Conservation (phyloP, 352 stramenopile genomes). For the Phytophthora sansomeana region DNA sequence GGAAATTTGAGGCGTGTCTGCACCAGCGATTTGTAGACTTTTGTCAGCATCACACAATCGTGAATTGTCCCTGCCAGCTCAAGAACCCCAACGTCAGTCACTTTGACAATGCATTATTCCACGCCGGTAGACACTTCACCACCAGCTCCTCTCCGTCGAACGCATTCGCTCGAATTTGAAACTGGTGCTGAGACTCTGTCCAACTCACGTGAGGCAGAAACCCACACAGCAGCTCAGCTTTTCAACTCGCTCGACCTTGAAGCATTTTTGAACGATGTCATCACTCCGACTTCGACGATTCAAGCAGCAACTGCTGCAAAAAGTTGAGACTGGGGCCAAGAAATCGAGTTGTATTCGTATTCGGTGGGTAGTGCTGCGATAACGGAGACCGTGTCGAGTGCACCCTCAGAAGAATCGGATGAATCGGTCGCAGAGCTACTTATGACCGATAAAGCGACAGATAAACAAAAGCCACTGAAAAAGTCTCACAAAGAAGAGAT, state of each 20-base stretch:
- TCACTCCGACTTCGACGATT: not conserved
- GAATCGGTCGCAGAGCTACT: not conserved
- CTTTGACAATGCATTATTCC: not conserved
- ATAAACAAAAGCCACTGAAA: not conserved
- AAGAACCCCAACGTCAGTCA: not conserved
- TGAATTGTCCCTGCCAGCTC: not conserved
- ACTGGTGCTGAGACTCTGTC: not conserved
- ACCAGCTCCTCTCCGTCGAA: not conserved
- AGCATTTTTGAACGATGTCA: constrained; percentile 2
- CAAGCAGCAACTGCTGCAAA: not conserved
- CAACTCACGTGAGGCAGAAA: not conserved
- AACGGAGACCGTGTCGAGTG: not conserved
- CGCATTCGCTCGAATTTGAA: constrained; percentile 16
- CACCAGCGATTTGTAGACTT: not conserved
- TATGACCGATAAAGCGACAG: not conserved
- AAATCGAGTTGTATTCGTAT: not conserved
- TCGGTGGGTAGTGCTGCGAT: not conserved
- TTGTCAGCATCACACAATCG: constrained; percentile 23
- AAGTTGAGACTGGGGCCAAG: not conserved
- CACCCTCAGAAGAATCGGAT: not conserved
- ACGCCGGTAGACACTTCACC: not conserved
- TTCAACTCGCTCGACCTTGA: constrained; percentile 20
- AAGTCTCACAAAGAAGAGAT: constrained; percentile 27
- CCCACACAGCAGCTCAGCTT: constrained; percentile 11
- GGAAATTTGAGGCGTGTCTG: too few relatives aligned